These are phyloP conservation scores for Nicotiana undulata DNA, from an alignment of 257 asterid species.

Conservation along the genomic window DNA sequence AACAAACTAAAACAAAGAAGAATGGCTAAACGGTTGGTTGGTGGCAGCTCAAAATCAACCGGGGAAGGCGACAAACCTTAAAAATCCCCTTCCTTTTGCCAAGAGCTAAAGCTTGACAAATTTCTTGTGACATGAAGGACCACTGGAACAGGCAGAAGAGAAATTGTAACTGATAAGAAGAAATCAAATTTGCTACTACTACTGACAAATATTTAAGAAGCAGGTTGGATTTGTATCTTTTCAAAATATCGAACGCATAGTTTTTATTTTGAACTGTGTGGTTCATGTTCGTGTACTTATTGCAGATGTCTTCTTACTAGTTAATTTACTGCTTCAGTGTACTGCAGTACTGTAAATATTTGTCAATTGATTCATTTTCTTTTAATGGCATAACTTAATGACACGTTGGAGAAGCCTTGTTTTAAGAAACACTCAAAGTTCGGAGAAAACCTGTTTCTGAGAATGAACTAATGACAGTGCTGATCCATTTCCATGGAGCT, in stretches of 20 bases:
- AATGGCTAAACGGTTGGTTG: conserved; percentile 39
- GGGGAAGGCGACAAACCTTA: not conserved
- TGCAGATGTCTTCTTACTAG: not conserved
- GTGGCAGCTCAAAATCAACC: conserved; percentile 13
- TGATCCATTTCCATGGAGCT: too few relatives aligned
- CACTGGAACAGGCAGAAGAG: not conserved
- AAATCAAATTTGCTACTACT: not conserved
- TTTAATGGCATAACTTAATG: not conserved
- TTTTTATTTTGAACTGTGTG: not conserved
- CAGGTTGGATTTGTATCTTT: not conserved
- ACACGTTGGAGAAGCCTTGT: not conserved
- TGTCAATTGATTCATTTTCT: not conserved
- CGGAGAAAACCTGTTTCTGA: not conserved
- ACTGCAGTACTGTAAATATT: not conserved
- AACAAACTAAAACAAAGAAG: conserved; percentile 51
- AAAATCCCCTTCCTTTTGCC: not conserved
- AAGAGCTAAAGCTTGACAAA: not conserved
- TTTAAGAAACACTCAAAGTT: not conserved
- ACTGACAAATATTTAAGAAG: not conserved
- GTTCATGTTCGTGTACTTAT: not conserved
- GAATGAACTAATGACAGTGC: not conserved
- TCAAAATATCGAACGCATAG: not conserved
- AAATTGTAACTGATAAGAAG: not conserved
- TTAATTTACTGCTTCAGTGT: not conserved
- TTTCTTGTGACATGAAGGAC: not conserved